A percentile compares a stretch with the other conserved stretches of the same genome.
Evolutionary conservation across 2,329 filamentous ascomycete species (phyloP).

Genomic region (Cladophialophora bantiana): DNA sequence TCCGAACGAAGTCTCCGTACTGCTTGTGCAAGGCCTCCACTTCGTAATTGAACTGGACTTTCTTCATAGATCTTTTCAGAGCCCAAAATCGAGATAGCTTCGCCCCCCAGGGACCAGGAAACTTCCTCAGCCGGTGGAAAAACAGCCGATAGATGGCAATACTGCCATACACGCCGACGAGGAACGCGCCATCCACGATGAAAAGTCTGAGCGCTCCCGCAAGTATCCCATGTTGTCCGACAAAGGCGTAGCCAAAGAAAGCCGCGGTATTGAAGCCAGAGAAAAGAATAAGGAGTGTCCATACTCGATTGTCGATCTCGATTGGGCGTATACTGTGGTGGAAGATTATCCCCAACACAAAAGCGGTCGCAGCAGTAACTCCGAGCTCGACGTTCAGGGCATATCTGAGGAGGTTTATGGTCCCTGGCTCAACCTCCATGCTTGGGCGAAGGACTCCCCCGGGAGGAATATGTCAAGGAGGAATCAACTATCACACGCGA

Average conservation of each 20-base stretch:
- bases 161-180: background rate
- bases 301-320: constrained; percentile 4
- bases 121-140: constrained; percentile 1
- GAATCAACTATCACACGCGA: background rate
- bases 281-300: constrained; percentile 2
- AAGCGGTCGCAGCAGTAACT: background rate
- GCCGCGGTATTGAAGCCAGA: background rate
- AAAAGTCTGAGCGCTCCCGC: background rate
- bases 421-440: background rate
- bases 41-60: constrained; percentile 5
- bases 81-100: constrained; percentile 3
- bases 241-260: background rate
- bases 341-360: background rate
- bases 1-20: constrained; percentile 3
- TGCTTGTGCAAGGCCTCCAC: constrained; percentile 1
- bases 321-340: constrained; percentile 2
- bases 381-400: background rate
- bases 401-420: background rate
- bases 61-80: background rate
- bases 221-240: background rate
- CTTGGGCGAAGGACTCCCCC: background rate
- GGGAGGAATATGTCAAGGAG: background rate
- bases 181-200: background rate
- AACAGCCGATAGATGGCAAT: constrained; percentile 3
- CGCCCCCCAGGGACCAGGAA: background rate